Conservation (phyloP, 2,329 filamentous ascomycete species). For the Ophiocordyceps robertsii region DNA sequence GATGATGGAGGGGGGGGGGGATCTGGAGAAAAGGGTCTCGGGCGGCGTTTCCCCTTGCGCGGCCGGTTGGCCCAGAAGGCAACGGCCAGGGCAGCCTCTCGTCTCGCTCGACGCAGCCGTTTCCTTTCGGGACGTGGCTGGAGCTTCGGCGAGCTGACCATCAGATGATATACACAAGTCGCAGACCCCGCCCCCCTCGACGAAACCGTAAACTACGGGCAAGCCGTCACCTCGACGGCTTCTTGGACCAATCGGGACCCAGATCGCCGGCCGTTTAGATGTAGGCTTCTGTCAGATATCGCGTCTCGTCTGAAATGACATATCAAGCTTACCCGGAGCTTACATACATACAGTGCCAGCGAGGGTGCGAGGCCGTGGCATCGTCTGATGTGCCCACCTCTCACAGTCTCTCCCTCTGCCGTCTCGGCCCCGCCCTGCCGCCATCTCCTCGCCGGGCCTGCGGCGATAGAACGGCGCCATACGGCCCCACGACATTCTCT, state of each 20-base stretch:
- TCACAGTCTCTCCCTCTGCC: not conserved
- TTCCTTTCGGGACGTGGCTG: not conserved
- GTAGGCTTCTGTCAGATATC: slow-evolving; percentile 6
- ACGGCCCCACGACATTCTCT: too few relatives aligned
- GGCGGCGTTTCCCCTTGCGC: too few relatives aligned
- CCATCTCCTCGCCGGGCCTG: not conserved
- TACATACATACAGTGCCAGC: not conserved
- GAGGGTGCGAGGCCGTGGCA: not conserved
- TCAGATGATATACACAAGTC: not conserved
- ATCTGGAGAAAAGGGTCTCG: too few relatives aligned
- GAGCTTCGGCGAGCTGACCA: not conserved
- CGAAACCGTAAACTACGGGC: not conserved
- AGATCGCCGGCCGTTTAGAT: not conserved
- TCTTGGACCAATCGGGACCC: not conserved
- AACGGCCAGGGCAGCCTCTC: not conserved
- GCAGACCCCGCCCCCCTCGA: not conserved
- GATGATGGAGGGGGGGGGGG: too few relatives aligned
- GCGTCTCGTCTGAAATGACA: slow-evolving; percentile 4
- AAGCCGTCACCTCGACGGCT: not conserved
- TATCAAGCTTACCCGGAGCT: slow-evolving; percentile 3
- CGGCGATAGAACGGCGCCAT: not conserved
- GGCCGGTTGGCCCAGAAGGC: not conserved
- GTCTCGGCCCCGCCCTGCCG: not conserved
- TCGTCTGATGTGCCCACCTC: not conserved
- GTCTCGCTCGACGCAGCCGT: not conserved